Evolutionary conservation across 345 rosid genomes (phyloP), one percentile per base, ranked within the genome.

Genomic region (Syzygium aromaticum): DNA sequence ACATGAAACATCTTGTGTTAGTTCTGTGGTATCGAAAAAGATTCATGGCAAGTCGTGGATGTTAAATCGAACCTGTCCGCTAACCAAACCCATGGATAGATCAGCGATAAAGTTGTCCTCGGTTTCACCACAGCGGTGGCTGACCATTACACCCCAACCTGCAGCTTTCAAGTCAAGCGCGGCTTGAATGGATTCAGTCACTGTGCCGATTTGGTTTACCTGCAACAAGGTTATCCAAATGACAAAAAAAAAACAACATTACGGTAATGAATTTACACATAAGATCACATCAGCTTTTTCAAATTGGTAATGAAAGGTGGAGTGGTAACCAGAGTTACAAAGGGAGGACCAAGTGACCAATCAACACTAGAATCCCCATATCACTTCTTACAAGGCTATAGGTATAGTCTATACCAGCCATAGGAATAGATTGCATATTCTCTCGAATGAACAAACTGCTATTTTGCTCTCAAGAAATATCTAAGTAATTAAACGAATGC

Each of bases 141-240:
- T 98, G 88, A 96, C 98, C 99, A 96, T 96, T 82, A 98, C 96
- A 83, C 99, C 99, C 99, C 99, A 98, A 17, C 99, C 99, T 28
- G 99, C 99, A 90, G 98, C 97, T 92, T 98, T 98, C 3, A 98
- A 94, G 94, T 98, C 98, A 25, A 95, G 93, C 73, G 98, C 99
- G 30, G 99, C 96, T 94, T 93, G 95, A 87, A 98, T 94, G 82
- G 99, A 98, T 89, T 96, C 99, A 0, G 97, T 98, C 88, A 98
- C 98, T 51, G 98, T 92, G 83, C 99, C 99, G 40, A 98, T 96
- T 94, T 98, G 99, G 94, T 96, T 98, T 88, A 96, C 99, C 99
- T 96, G 96, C 77, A 88, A 52, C 30, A 10, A 82, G 22, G 52
- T 64, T 23, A 87, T 86, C 87, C 57, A 86, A 86, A 73, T 85